Conservation (phyloP, 176 grass and related monocot species). For the Thalia dealbata region DNA sequence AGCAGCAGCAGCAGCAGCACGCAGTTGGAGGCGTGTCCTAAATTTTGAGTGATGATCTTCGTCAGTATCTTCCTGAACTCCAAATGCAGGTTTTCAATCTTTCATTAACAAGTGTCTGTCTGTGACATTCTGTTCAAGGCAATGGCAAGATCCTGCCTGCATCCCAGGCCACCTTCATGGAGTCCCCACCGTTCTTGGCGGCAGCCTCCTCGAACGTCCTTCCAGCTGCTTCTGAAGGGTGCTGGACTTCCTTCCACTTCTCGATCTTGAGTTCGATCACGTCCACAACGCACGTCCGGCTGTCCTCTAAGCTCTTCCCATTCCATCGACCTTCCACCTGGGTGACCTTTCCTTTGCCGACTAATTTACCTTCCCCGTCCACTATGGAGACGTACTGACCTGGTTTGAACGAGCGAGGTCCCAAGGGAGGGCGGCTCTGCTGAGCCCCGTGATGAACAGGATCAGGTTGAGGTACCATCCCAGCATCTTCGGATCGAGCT, state of each 20-base stretch:
- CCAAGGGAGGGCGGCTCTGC: conserved; percentile 26
- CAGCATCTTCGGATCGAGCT: conserved; percentile 24
- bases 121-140: too few species aligned
- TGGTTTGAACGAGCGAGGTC: conserved; percentile 33
- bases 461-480: conserved; percentile 23
- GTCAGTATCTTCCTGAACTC: too few species aligned
- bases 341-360: conserved; percentile 55
- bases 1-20: too few species aligned
- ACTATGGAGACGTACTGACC: conserved; percentile 40
- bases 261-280: conserved; percentile 58
- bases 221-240: conserved; percentile 55
- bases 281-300: conserved; percentile 34
- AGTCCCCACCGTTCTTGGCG: conserved; percentile 32
- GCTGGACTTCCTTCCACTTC: conserved; percentile 58
- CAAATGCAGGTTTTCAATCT: neutral
- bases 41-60: too few species aligned
- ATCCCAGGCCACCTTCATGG: conserved; percentile 71
- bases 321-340: conserved; percentile 40
- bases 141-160: conserved; percentile 29
- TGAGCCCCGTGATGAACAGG: conserved; percentile 20
- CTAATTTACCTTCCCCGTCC: conserved; percentile 50
- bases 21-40: too few species aligned
- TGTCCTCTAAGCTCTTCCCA: conserved; percentile 33
- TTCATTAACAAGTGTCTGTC: neutral
- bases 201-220: conserved; percentile 63